Evolutionary conservation across 345 rosid genomes (phyloP), one percentile per base, ranked within the genome.

Genomic region (Turritis glabra): DNA sequence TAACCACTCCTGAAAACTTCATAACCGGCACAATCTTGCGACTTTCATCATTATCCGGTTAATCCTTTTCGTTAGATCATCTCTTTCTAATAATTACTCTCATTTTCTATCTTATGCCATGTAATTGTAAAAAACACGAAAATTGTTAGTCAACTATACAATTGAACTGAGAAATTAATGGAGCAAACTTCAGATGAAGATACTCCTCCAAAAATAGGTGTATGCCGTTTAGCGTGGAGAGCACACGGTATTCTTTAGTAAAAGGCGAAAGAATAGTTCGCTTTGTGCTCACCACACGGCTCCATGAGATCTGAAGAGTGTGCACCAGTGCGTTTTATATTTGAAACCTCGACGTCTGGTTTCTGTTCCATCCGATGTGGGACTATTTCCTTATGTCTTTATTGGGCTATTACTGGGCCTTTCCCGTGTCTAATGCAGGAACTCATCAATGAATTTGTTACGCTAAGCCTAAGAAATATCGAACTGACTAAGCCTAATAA

Each of bases 241-340:
- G 71, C 76, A 80, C 80, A 68, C 78, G 80, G 83, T 79, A 82
- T 82, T 82, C 89, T 85, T 79, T 83, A 80, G 89, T 85, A 83
- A 83, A 85, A 83, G 82, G 87, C 82, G 80, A 80, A 87, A 85
- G 87, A 85, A 84, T 80, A 84, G 75, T 80, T 82, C 82, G 80
- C 84, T 70, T 1, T 78, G 79, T 64, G 54, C 68, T 67, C 71
- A 80, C 53, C 54, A 50, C 83, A 79, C 77, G 47, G 61, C 75
- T 77, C 66, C 75, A 32, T 69, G 41, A 33, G 1, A 22, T 33
- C 7, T 1, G 17, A 40, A 1, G 7, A 1, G 44, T 4, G 6
- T 1, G 7, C 44, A 40, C 17, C 44, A 40, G 2, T 40, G 44
- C 44, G 0, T 5, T 14, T 40, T 40, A 40, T 40, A 40, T 5